phyloP scores from a whole-genome alignment of 2,329 filamentous ascomycete species.

The Graphiopsis chlorocephala region DNA sequence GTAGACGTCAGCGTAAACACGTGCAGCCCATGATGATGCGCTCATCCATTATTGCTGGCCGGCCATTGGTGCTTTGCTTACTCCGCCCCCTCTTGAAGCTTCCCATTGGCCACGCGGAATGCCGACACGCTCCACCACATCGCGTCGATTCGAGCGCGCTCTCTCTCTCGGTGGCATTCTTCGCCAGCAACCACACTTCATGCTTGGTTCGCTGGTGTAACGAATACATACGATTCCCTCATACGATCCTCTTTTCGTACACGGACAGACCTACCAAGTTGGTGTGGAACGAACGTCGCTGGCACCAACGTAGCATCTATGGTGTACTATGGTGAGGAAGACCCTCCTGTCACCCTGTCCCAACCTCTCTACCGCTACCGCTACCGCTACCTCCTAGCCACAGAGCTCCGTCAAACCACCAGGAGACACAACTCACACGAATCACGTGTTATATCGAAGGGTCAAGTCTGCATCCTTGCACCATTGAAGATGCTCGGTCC shows the following conservation, averaged over 20 bases:
- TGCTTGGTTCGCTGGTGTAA: not conserved
- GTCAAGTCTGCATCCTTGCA: not conserved
- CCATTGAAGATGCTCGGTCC: not conserved
- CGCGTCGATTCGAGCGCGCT: not conserved
- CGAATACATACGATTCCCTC: not conserved
- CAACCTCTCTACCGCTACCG: no score
- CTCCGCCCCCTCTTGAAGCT: not conserved
- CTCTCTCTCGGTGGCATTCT: no score
- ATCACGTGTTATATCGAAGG: not conserved
- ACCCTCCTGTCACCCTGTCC: not conserved
- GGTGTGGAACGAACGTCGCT: not conserved
- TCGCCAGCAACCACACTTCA: not conserved
- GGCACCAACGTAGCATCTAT: not conserved
- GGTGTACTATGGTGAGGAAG: not conserved
- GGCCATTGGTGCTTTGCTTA: not conserved
- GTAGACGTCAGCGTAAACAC: not conserved
- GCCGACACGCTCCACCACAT: not conserved
- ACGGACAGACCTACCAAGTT: not conserved
- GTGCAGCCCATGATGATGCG: not conserved
- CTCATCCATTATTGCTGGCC: constrained; percentile 4
- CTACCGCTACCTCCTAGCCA: no score
- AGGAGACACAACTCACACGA: not conserved
- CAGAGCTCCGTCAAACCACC: not conserved
- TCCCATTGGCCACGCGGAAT: not conserved
- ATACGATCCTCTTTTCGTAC: not conserved